A percentile compares a stretch with the other conserved stretches of the same genome.
These are phyloP conservation scores for Trichoderma orchidacearum DNA, from an alignment of 495 filamentous ascomycete genomes.

Conservation along the genomic window DNA sequence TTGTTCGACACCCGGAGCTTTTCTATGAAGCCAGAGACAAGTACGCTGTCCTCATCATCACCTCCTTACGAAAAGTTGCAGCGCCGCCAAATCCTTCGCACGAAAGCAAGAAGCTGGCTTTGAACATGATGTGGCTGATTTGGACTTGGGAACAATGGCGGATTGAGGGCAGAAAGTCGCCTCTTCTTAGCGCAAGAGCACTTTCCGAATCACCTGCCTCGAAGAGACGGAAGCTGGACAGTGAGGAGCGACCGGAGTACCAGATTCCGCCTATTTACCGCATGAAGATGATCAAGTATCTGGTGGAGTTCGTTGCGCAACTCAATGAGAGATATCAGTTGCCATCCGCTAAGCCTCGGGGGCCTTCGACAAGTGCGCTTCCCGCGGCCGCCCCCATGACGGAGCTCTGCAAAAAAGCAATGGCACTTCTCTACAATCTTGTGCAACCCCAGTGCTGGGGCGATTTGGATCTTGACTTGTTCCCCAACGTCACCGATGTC, in stretches of 20 bases:
- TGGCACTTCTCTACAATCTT: conserved; percentile 71
- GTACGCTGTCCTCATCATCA: conserved; percentile 78
- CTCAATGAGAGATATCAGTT: conserved; percentile 72
- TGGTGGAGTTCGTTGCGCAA: conserved; percentile 85
- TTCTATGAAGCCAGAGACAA: conserved; percentile 93
- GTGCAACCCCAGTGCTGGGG: conserved; percentile 83
- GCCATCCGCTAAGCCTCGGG: conserved; percentile 49
- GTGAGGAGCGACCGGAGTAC: conserved; percentile 52
- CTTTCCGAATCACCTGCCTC: conserved; percentile 55
- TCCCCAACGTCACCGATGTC: conserved; percentile 76
- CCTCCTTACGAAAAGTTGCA: conserved; percentile 77
- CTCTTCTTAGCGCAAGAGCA: conserved; percentile 21
- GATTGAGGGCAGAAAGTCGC: conserved; percentile 35
- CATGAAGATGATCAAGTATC: conserved; percentile 74
- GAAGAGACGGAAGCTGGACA: conserved; percentile 64
- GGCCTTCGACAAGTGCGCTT: conserved; percentile 27
- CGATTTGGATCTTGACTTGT: conserved; percentile 81
- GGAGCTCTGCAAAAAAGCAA: conserved; percentile 74
- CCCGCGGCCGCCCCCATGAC: conserved; percentile 37
- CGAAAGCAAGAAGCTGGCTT: conserved; percentile 81
- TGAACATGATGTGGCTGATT: conserved; percentile 80
- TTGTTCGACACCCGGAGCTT: conserved; percentile 80
- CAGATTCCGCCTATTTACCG: conserved; percentile 51
- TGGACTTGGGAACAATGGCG: conserved; percentile 86
- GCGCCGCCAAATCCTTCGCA: conserved; percentile 73